phyloP scores from a whole-genome alignment of 202 grass and related monocot genomes.

The Cymbopogon flexuosus region DNA sequence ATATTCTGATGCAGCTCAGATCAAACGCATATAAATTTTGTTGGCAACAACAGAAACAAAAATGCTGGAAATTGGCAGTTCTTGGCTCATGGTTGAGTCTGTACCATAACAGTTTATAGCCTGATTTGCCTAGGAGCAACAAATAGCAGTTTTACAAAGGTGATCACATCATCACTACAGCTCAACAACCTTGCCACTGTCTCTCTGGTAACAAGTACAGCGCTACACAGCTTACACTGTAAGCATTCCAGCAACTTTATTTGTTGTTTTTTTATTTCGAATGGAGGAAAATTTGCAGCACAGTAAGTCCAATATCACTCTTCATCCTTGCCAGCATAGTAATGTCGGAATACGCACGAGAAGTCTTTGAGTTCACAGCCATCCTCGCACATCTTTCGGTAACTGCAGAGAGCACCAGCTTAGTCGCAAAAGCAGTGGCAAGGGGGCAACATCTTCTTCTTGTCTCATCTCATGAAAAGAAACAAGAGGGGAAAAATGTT shows the following conservation, averaged over 20 bases:
- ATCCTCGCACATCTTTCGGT: conserved; percentile 52
- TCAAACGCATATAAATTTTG: neutral
- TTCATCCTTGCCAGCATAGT: conserved; percentile 71
- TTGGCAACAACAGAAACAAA: neutral
- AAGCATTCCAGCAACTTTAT: neutral
- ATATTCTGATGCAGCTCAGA: neutral
- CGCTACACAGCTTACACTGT: neutral
- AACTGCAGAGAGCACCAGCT: conserved; percentile 41
- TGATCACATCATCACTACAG: neutral
- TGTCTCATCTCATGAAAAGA: neutral
- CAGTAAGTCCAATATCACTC: conserved; percentile 22
- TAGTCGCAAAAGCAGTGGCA: neutral
- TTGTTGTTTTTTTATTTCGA: neutral
- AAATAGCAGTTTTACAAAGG: neutral
- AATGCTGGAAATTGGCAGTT: neutral
- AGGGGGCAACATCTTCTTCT: neutral
- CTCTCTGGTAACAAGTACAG: neutral
- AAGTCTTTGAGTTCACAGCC: conserved; percentile 69
- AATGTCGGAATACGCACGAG: conserved; percentile 67
- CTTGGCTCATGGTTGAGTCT: neutral
- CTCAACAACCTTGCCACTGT: neutral
- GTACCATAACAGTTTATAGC: neutral
- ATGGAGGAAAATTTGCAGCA: neutral
- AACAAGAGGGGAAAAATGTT: neutral
- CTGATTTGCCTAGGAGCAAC: neutral